Base-by-base conservation (phyloP, 2,329 filamentous ascomycete species). In the Pseudogymnoascus verrucosus region DNA sequence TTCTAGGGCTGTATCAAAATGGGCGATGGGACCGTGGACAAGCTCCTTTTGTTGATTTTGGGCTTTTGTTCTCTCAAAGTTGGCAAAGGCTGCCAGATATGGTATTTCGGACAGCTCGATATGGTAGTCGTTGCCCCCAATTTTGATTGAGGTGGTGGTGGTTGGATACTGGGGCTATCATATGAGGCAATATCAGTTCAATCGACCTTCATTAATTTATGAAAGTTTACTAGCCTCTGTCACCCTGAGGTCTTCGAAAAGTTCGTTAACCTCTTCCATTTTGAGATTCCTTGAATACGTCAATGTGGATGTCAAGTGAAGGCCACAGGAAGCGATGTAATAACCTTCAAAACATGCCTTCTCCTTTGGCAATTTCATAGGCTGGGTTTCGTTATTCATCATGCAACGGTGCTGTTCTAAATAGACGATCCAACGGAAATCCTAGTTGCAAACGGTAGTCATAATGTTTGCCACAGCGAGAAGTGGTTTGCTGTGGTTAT, bases 1-100 rank as follows among this genome's bases (percentile, higher is more conserved):
- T 63, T 72, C 70, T 62, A 72, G 67, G 28, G 69, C 65, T 19
- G 70, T 39, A 54, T 70, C 64, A 57, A 71, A 68, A 61, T 67
- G 69, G 61, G 62, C 31, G 34, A 71, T 71, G 6, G 66, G 61
- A 8, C 61, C 66, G 62, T 71, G 69, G 51, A 69, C 57, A 16
- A 71, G 44, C 54, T 67, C 66, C 12, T 16, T 64, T 36, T 36
- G 3, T 34, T 64, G 36, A 69, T 71, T 12, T 73, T 74, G 31
- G 73, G 74, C 60, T 23, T 10, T 60, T 5, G 21, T 28, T 8
- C n/a, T n/a, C n/a, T 40, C 4, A 16, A 60, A 60, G 16, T 60
- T 2, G 16, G 5, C 57, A 19, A 60, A 39, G n/a, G 57, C n/a
- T 6, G 34, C 21, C 12, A 60, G 19, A 5, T 60, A 60, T 8